Percentiles rank a stretch among this genome's conserved stretches.
Conservation (phyloP, 352 stramenopile species). For the Pythium scleroteichum region DNA sequence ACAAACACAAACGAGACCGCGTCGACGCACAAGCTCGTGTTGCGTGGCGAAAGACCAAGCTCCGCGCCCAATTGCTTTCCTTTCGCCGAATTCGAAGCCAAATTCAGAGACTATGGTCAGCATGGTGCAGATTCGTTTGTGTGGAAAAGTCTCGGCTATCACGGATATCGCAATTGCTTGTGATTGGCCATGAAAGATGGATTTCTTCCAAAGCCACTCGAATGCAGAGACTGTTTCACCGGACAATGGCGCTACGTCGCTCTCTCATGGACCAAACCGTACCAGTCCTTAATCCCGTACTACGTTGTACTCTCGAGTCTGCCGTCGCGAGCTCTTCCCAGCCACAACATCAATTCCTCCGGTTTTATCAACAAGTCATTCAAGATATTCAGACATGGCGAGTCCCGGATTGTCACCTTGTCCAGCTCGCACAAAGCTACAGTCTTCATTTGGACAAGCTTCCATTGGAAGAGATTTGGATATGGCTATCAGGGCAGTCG, state of each 20-base stretch:
- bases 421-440: conserved; percentile 34
- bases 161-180: conserved; percentile 10
- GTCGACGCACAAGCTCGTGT: conserved; percentile 20
- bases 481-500: conserved; percentile 25
- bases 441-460: conserved; percentile 31
- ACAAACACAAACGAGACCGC: conserved; percentile 22
- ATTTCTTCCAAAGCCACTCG: conserved; percentile 14
- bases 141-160: background rate
- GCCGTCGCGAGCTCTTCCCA: background rate
- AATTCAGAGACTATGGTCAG: background rate
- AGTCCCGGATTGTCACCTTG: conserved; percentile 28
- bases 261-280: conserved; percentile 12
- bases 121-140: conserved; percentile 6
- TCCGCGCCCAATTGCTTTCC: conserved; percentile 20
- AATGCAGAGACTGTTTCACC: conserved; percentile 18
- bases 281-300: conserved; percentile 7
- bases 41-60: conserved; percentile 25
- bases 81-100: background rate
- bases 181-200: conserved; percentile 21
- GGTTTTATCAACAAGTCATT: conserved; percentile 27
- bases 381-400: conserved; percentile 40
- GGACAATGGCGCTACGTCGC: conserved; percentile 1
- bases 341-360: conserved; percentile 13
- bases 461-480: conserved; percentile 32
- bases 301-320: background rate